Percentiles rank a stretch among this genome's conserved stretches.
Evolutionary conservation across 176 grass and related monocot genomes (phyloP).

Genomic region (Alopecurus myosuroides): DNA sequence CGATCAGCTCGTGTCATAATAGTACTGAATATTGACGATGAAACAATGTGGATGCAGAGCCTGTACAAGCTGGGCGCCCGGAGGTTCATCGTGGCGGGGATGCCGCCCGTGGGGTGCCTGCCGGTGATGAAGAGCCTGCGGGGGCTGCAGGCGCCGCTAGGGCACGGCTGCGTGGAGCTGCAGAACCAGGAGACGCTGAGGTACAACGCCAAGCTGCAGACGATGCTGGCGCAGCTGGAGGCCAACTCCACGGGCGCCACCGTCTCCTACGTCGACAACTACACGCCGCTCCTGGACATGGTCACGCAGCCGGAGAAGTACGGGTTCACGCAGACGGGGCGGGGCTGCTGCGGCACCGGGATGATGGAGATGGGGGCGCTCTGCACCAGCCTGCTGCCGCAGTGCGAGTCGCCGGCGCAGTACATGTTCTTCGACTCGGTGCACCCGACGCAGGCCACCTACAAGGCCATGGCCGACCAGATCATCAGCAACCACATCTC

Average conservation of each 20-base stretch:
- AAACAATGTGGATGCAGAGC: constrained; percentile 14
- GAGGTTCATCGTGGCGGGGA: constrained; percentile 38
- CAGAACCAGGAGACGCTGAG: constrained; percentile 20
- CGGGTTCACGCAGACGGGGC: constrained; percentile 32
- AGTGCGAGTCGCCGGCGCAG: constrained; percentile 30
- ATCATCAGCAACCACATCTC: constrained; percentile 24
- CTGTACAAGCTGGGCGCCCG: constrained; percentile 40
- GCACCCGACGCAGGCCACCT: constrained; percentile 57
- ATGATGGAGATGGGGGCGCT: constrained; percentile 38
- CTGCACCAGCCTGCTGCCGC: constrained; percentile 25
- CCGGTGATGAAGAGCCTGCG: constrained; percentile 30
- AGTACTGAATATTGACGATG: background rate
- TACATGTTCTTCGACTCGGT: constrained; percentile 65
- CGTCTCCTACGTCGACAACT: constrained; percentile 39
- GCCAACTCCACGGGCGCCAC: background rate
- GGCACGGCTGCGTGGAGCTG: constrained; percentile 6
- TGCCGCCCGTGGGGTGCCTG: constrained; percentile 61
- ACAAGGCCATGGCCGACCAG: constrained; percentile 39
- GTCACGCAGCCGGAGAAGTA: constrained; percentile 33
- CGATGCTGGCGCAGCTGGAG: constrained; percentile 22
- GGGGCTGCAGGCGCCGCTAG: background rate
- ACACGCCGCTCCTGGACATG: constrained; percentile 51
- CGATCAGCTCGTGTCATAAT: background rate
- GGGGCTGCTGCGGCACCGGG: constrained; percentile 42
- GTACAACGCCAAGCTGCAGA: constrained; percentile 39